Evolutionary conservation across 257 asterid genomes (phyloP).

Genomic region (Forsythia suspensa): DNA sequence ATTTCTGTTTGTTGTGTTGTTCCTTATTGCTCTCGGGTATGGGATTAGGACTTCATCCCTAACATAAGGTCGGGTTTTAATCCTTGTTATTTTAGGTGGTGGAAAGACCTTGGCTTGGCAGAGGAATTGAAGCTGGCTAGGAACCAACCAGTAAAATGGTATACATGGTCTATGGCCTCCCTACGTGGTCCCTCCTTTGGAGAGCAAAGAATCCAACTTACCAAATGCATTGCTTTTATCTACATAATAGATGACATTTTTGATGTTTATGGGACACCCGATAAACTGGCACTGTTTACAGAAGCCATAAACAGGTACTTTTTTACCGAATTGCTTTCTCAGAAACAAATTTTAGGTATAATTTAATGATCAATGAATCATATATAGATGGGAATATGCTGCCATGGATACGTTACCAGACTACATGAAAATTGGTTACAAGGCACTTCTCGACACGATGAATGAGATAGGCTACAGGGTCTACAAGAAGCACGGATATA

Average conservation of each 20-base stretch:
- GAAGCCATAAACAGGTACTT: constrained; percentile 39
- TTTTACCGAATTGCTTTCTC: neutral
- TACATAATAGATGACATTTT: constrained; percentile 49
- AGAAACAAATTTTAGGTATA: neutral
- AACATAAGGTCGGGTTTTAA: neutral
- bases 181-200: constrained; percentile 6
- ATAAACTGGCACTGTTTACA: constrained; percentile 31
- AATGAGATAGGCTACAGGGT: constrained; percentile 31
- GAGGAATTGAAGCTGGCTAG: constrained; percentile 13
- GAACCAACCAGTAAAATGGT: constrained; percentile 20
- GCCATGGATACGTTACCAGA: constrained; percentile 35
- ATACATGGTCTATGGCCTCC: constrained; percentile 10
- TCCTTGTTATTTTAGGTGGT: constrained; percentile 11
- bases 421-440: constrained; percentile 48
- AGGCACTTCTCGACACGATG: constrained; percentile 37
- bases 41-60: too few relatives aligned
- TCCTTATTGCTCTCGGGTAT: too few relatives aligned
- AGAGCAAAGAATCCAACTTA: constrained; percentile 14
- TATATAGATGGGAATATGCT: constrained; percentile 36
- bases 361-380: neutral
- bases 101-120: constrained; percentile 10
- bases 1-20: too few relatives aligned
- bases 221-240: constrained; percentile 39
- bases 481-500: constrained; percentile 27
- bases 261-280: constrained; percentile 36